phyloP scores from a whole-genome alignment of 352 stramenopile genomes.

The Phytophthora nicotianae region DNA sequence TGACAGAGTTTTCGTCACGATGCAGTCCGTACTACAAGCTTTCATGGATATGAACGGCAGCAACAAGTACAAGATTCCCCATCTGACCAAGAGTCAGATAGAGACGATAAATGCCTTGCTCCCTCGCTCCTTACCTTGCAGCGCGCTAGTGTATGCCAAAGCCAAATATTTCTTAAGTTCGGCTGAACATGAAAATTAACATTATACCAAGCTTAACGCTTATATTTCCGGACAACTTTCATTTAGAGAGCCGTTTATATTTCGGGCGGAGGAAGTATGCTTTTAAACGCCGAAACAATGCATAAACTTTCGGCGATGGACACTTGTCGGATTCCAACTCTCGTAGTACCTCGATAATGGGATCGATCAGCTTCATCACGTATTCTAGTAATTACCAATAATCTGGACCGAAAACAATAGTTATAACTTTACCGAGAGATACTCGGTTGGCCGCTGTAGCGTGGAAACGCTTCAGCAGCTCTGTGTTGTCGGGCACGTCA shows the following conservation, averaged over 20 bases:
- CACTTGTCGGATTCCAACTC: too few species aligned
- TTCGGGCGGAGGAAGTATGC: conserved; percentile 1
- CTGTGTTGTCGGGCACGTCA: too few species aligned
- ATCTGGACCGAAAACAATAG: too few species aligned
- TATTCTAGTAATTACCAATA: too few species aligned
- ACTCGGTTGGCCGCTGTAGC: too few species aligned
- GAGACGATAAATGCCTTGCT: neutral
- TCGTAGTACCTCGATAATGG: too few species aligned
- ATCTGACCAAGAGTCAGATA: neutral
- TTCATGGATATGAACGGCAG: neutral
- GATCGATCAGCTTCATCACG: too few species aligned
- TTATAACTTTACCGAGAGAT: too few species aligned
- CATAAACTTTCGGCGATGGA: too few species aligned
- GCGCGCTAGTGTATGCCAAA: neutral
- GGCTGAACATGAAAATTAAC: neutral
- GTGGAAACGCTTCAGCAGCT: too few species aligned
- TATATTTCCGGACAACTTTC: neutral
- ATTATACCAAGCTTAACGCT: neutral
- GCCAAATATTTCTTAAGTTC: neutral
- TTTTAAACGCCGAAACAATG: too few species aligned
- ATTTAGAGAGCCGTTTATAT: neutral
- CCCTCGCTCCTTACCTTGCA: neutral
- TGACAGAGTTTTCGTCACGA: neutral
- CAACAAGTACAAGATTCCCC: neutral
- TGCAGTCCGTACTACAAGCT: neutral